A percentile compares a stretch with the other conserved stretches of the same genome.
These are phyloP conservation scores for Ilyonectria sp. DNA, from an alignment of 2,329 filamentous ascomycete species.

Conservation along the genomic window DNA sequence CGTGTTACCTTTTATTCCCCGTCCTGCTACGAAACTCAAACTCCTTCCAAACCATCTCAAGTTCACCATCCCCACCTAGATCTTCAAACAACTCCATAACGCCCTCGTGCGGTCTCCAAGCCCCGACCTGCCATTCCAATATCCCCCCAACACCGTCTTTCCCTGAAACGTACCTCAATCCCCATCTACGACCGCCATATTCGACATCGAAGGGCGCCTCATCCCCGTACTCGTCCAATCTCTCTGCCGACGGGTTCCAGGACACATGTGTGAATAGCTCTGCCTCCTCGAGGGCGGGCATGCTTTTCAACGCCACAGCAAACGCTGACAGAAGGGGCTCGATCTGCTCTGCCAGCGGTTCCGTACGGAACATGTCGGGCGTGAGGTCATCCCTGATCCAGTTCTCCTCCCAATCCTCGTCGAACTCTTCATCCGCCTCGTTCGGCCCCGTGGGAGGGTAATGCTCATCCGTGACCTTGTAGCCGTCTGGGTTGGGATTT, in stretches of 20 bases:
- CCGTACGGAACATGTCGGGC: slow-evolving; percentile 15
- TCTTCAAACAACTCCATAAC: slow-evolving; percentile 17
- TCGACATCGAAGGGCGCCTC: not conserved
- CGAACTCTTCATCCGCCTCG: slow-evolving; percentile 7
- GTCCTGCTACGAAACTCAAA: too few relatives aligned
- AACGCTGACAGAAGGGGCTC: slow-evolving; percentile 15
- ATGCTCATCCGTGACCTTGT: not conserved
- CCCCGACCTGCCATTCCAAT: slow-evolving; percentile 18
- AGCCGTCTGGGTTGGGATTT: slow-evolving; percentile 11
- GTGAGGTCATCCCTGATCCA: not conserved
- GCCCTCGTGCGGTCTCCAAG: slow-evolving; percentile 5
- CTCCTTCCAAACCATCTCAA: not conserved
- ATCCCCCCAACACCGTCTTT: slow-evolving; percentile 1
- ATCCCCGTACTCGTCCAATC: slow-evolving; percentile 6
- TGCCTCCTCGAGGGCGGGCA: slow-evolving; percentile 15
- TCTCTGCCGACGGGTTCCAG: slow-evolving; percentile 8
- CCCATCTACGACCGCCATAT: not conserved
- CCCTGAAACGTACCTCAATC: slow-evolving; percentile 12
- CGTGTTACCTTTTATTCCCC: too few relatives aligned
- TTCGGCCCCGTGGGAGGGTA: slow-evolving; percentile 5
- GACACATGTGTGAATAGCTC: slow-evolving; percentile 12
- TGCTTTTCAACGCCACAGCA: slow-evolving; percentile 15
- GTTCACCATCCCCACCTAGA: not conserved
- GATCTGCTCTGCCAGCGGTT: slow-evolving; percentile 4
- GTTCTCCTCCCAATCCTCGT: slow-evolving; percentile 6